Base-by-base conservation (phyloP, 179 eudicot species). In the Gypsophila paniculata region DNA sequence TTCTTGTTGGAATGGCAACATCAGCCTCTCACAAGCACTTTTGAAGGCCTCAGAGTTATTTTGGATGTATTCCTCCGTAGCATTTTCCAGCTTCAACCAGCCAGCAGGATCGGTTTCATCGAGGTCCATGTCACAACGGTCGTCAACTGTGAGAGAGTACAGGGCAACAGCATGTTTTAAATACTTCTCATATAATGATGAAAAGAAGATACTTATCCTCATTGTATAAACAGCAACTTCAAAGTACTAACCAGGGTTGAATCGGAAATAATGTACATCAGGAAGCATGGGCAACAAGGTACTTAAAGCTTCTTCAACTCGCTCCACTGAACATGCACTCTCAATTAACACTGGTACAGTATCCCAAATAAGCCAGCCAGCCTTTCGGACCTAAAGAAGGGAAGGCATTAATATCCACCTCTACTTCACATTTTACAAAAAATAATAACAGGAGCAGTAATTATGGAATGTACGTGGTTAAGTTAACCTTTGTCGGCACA, bases 321-420 rank as follows among this genome's bases (percentile, higher is more conserved):
- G 86, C 38, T 95, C 99, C 67, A 86, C 86, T 12, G 99, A 91
- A 83, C 99, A 95, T 48, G 99, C 97, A 82, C 99, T 95, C 74
- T 95, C 99, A 15, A 95, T 88, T 80, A 95, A 80, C 77, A 95
- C 96, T 71, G 96, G 99, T 66, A 96, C 99, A 68, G 99, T 95
- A 70, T 95, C 99, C 88, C 89, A 83, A 70, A 91, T 88, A 68
- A 89, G 90, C 96, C 99, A 90, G 38, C 97, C 99, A 64, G 88
- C 97, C 76, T 85, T 92, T 46, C 99, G 91, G 29, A 77, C 84
- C 97, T 95, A 76, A 39, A 76, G 18, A 65, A 19, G 14, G 14
- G 49, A 49, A 26, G 32, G 14, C 13, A 69, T 67, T 34, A 26
- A 9, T 15, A 36, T 23, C 57, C 32, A 3, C 42, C 14, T 42